phyloP scores from a whole-genome alignment of 1,139 yeast species.

The Blastobotrys persicus region DNA sequence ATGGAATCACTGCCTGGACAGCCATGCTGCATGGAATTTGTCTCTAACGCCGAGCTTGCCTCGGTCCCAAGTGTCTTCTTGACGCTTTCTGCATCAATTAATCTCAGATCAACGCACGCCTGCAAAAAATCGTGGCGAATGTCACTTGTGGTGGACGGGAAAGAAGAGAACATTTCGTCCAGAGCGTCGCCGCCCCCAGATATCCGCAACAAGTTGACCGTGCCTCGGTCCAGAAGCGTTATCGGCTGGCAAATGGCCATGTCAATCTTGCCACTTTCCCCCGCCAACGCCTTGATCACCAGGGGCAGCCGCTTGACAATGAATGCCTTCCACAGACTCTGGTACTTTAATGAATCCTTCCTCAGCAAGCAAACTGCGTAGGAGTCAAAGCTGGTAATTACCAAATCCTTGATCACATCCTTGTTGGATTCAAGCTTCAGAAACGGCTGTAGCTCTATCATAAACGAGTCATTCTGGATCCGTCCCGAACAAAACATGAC shows the following conservation, averaged over 20 bases:
- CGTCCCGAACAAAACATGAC: constrained; percentile 28
- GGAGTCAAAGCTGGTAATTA: constrained; percentile 39
- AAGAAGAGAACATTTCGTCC: constrained; percentile 47
- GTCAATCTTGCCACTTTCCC: constrained; percentile 22
- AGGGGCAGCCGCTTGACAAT: constrained; percentile 33
- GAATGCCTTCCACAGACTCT: constrained; percentile 34
- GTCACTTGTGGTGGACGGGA: constrained; percentile 48
- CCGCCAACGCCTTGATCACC: constrained; percentile 23
- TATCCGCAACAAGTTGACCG: constrained; percentile 29
- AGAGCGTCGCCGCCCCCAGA: constrained; percentile 36
- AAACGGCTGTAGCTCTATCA: constrained; percentile 30
- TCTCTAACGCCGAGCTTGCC: constrained; percentile 16
- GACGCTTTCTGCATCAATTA: constrained; percentile 45
- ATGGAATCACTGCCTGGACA: constrained; percentile 13
- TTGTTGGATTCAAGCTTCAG: constrained; percentile 31
- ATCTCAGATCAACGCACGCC: constrained; percentile 47
- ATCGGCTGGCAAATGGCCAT: constrained; percentile 30
- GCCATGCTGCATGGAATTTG: constrained; percentile 5
- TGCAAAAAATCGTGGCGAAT: constrained; percentile 57
- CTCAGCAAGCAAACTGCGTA: constrained; percentile 33
- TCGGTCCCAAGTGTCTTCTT: constrained; percentile 49
- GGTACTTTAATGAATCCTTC: constrained; percentile 29
- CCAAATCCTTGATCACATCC: constrained; percentile 32
- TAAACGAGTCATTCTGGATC: constrained; percentile 28
- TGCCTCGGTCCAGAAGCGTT: constrained; percentile 27